These are phyloP conservation scores for Chloris gayana DNA, from an alignment of 176 grass and related monocot genomes.

Conservation along the genomic window DNA sequence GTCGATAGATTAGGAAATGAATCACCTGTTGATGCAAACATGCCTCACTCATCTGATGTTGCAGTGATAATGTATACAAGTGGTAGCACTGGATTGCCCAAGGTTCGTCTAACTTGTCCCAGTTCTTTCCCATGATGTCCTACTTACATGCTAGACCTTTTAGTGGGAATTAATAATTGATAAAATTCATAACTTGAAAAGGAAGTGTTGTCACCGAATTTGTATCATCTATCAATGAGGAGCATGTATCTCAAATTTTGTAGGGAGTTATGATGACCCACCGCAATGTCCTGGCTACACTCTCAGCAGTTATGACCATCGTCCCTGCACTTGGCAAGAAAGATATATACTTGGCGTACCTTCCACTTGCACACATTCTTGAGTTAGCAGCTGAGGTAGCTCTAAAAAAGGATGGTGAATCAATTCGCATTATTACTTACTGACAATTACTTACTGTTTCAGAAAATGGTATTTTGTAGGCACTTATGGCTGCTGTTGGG, in stretches of 20 bases:
- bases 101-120: slow-evolving; percentile 55
- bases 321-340: slow-evolving; percentile 74
- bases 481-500: slow-evolving; percentile 77
- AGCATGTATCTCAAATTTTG: slow-evolving; percentile 33
- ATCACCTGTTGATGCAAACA: slow-evolving; percentile 63
- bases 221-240: slow-evolving; percentile 25
- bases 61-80: slow-evolving; percentile 99
- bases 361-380: slow-evolving; percentile 96
- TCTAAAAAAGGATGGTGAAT: slow-evolving; percentile 20
- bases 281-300: slow-evolving; percentile 77
- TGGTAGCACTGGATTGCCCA: slow-evolving; percentile 93
- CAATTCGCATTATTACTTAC: slow-evolving; percentile 16
- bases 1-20: slow-evolving; percentile 69
- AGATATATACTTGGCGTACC: slow-evolving; percentile 86
- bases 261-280: slow-evolving; percentile 99
- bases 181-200: background rate
- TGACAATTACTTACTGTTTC: slow-evolving; percentile 31
- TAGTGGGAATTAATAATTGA: background rate
- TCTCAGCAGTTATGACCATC: slow-evolving; percentile 92
- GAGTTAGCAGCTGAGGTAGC: slow-evolving; percentile 88
- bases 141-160: slow-evolving; percentile 8
- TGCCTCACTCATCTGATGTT: slow-evolving; percentile 71
- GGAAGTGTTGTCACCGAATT: background rate
- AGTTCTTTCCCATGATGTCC: background rate
- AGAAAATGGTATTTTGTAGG: slow-evolving; percentile 48